Percentiles rank a stretch among this genome's conserved stretches.
phyloP scores from a whole-genome alignment of 2,329 filamentous ascomycete genomes.

The Penicillium paneum region DNA sequence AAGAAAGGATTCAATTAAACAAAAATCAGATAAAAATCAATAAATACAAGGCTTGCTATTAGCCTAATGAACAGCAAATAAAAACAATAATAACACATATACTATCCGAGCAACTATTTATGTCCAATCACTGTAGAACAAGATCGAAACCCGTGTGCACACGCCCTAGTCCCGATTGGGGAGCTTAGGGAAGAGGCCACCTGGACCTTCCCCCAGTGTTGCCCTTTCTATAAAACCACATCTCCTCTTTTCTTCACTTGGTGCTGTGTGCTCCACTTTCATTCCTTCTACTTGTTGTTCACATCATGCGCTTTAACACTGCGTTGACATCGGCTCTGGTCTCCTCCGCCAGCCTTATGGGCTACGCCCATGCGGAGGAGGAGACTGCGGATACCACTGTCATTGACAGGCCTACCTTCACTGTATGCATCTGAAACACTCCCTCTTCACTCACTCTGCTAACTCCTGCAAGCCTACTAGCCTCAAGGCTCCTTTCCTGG shows the following conservation, averaged over 20 bases:
- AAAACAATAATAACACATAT: background rate
- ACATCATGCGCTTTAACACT: conserved; percentile 79
- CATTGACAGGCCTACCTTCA: conserved; percentile 75
- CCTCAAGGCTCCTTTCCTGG: conserved; percentile 89
- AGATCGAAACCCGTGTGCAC: conserved; percentile 9
- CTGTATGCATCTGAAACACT: conserved; percentile 57
- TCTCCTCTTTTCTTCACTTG: conserved; percentile 21
- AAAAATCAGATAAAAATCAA: too few species aligned
- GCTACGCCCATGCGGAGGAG: conserved; percentile 65
- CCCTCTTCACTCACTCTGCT: conserved; percentile 8
- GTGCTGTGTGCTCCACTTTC: conserved; percentile 14
- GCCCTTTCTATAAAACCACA: conserved; percentile 32
- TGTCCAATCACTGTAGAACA: conserved; percentile 1
- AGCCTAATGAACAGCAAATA: background rate
- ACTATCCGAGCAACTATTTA: too few species aligned
- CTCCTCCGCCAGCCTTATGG: conserved; percentile 66
- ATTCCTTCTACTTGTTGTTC: conserved; percentile 16
- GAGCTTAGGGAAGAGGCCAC: conserved; percentile 42
- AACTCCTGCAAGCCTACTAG: conserved; percentile 65
- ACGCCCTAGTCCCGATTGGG: conserved; percentile 25
- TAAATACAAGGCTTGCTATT: too few species aligned
- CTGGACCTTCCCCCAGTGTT: conserved; percentile 36
- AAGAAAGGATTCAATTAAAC: too few species aligned
- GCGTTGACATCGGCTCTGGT: conserved; percentile 68
- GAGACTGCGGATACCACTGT: conserved; percentile 57